These are phyloP conservation scores for Blastocystis sp. DNA, from an alignment of 352 stramenopile genomes.

Conservation along the genomic window DNA sequence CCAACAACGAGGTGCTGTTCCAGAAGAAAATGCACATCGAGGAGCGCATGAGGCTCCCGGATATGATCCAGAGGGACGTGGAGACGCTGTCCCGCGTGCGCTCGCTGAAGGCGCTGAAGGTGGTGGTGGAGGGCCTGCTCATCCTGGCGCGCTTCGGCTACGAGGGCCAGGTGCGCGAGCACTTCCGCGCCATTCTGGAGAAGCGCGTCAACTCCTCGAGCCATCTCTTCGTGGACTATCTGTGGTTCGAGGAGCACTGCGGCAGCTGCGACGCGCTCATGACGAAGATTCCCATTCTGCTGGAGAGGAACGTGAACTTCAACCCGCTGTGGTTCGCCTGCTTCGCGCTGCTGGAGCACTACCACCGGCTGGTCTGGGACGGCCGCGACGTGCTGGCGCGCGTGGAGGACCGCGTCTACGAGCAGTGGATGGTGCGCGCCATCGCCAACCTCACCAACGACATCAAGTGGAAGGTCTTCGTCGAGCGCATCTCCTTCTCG, in stretches of 20 bases:
- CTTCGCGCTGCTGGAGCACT: conserved; percentile 79
- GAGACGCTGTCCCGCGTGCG: conserved; percentile 75
- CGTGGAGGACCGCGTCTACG: background rate
- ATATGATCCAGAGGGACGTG: conserved; percentile 75
- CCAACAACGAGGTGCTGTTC: conserved; percentile 77
- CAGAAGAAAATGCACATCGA: conserved; percentile 77
- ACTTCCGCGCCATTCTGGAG: background rate
- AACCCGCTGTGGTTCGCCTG: conserved; percentile 84
- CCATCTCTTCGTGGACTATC: conserved; percentile 81
- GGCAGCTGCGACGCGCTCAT: conserved; percentile 75
- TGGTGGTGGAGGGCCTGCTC: conserved; percentile 80
- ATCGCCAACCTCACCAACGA: background rate
- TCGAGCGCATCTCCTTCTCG: conserved; percentile 23
- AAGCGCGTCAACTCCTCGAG: conserved; percentile 75
- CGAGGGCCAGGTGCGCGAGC: conserved; percentile 75
- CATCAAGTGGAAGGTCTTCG: conserved; percentile 57
- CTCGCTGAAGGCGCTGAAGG: conserved; percentile 82
- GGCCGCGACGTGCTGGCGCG: background rate
- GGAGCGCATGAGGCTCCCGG: conserved; percentile 77
- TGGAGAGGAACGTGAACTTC: conserved; percentile 80
- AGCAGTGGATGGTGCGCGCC: background rate
- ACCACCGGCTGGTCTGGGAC: conserved; percentile 15
- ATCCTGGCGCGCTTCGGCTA: conserved; percentile 81
- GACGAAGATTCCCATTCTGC: conserved; percentile 77
- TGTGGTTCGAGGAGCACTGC: conserved; percentile 76